A percentile compares a stretch with the other conserved stretches of the same genome.
Evolutionary conservation across 176 grass and related monocot genomes (phyloP).

Genomic region (maize (Zea mays)): DNA sequence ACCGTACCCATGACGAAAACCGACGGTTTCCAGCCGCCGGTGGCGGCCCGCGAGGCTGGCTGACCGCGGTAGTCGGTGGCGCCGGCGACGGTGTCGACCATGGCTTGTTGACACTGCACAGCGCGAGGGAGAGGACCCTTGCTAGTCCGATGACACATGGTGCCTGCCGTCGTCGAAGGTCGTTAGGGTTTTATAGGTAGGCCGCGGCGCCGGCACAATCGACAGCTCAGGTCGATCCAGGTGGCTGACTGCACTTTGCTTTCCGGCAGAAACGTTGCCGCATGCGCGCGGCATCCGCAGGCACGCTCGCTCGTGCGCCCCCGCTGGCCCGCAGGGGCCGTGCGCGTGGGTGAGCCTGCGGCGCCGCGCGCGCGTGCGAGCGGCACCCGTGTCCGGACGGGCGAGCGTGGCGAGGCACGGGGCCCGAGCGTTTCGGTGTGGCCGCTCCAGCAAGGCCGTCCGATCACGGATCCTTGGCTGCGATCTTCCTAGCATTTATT

Average conservation of each 20-base stretch:
- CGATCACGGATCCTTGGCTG: slow-evolving; percentile 2
- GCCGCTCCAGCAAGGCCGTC: not conserved
- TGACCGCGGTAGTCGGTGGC: slow-evolving; percentile 57
- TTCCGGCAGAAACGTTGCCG: not conserved
- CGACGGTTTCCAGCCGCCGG: slow-evolving; percentile 77
- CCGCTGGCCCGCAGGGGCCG: not conserved
- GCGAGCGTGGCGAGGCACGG: slow-evolving; percentile 5
- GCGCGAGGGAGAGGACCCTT: not conserved
- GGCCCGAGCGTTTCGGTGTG: not conserved
- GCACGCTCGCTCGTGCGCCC: slow-evolving; percentile 6
- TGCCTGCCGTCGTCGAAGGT: not conserved
- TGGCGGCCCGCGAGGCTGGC: slow-evolving; percentile 47
- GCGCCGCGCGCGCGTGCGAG: not conserved
- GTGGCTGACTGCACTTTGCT: not conserved
- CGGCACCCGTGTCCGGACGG: slow-evolving; percentile 5
- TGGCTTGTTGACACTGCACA: not conserved
- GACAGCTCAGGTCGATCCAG: not conserved
- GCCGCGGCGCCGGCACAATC: not conserved
- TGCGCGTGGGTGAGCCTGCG: not conserved
- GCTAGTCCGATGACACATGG: slow-evolving; percentile 20
- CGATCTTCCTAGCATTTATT: not conserved
- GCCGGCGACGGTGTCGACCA: slow-evolving; percentile 43
- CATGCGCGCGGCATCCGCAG: not conserved
- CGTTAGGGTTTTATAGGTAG: slow-evolving; percentile 26
- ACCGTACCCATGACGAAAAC: slow-evolving; percentile 72